phyloP scores from a whole-genome alignment of 805 yeast genomes.

The Teunomyces barrocoloradensis region DNA sequence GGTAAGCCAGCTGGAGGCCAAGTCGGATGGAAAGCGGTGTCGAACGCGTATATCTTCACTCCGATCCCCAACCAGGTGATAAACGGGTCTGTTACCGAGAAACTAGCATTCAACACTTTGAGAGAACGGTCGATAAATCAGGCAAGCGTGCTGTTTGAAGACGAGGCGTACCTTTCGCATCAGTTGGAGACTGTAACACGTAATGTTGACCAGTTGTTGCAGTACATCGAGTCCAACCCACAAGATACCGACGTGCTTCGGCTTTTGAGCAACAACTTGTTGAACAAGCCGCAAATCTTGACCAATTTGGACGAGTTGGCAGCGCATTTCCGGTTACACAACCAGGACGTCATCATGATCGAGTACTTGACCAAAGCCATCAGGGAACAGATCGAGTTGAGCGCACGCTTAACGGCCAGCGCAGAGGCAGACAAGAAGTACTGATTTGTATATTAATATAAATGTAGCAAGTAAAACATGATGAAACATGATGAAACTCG shows the following conservation, averaged over 20 bases:
- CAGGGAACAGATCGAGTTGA: conserved; percentile 78
- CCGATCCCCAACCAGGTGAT: conserved; percentile 69
- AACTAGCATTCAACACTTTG: conserved; percentile 50
- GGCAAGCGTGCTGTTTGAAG: conserved; percentile 14
- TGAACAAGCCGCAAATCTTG: conserved; percentile 49
- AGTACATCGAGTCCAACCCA: conserved; percentile 43
- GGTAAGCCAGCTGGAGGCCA: conserved; percentile 45
- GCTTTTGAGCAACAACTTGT: conserved; percentile 56
- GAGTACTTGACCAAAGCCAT: conserved; percentile 81
- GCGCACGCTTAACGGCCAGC: conserved; percentile 56
- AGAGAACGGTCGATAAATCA: conserved; percentile 33
- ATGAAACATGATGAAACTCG: too few species aligned
- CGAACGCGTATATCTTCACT: conserved; percentile 59
- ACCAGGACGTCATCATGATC: conserved; percentile 78
- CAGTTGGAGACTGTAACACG: conserved; percentile 46
- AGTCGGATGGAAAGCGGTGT: conserved; percentile 40
- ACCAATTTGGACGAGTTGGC: conserved; percentile 52
- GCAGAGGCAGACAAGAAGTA: conserved; percentile 16
- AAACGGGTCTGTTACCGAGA: conserved; percentile 52
- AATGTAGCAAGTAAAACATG: neutral
- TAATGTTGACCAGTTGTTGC: conserved; percentile 49
- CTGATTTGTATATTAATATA: conserved; percentile 4
- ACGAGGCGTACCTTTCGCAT: conserved; percentile 32
- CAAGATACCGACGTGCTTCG: conserved; percentile 59
- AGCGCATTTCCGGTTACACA: conserved; percentile 62